These are phyloP conservation scores for Candida ulmi DNA, from an alignment of 805 yeast genomes.

Conservation along the genomic window DNA sequence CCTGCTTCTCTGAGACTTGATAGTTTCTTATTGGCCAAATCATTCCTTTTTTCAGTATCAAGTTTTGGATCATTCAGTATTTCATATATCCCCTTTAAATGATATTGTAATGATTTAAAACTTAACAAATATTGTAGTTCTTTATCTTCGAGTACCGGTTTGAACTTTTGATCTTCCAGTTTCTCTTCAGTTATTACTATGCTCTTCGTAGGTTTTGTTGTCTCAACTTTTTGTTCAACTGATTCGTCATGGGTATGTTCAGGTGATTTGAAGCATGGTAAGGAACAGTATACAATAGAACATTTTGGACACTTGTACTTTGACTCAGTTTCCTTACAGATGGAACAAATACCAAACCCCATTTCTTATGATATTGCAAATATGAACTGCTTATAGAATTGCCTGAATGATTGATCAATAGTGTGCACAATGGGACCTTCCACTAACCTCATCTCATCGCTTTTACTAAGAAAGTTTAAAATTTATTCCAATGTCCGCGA, in stretches of 20 bases:
- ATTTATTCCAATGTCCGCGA: too few species aligned
- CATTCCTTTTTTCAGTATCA: constrained; percentile 50
- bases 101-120: constrained; percentile 51
- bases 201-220: background rate
- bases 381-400: too few species aligned
- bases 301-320: constrained; percentile 60
- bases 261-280: constrained; percentile 51
- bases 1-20: constrained; percentile 61
- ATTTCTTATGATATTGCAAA: too few species aligned
- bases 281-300: constrained; percentile 40
- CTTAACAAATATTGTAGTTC: constrained; percentile 39
- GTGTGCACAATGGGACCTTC: too few species aligned
- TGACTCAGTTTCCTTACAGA: constrained; percentile 24
- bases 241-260: constrained; percentile 27
- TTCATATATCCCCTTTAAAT: constrained; percentile 42
- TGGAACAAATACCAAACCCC: constrained; percentile 8
- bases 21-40: constrained; percentile 56
- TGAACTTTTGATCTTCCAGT: constrained; percentile 21
- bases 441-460: too few species aligned
- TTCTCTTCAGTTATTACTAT: background rate
- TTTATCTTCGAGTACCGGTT: constrained; percentile 33
- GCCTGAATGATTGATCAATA: too few species aligned
- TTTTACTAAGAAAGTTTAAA: too few species aligned
- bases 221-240: background rate
- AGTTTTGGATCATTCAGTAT: constrained; percentile 44